These are phyloP conservation scores for Dentipellis sp. DNA, from an alignment of 768 basidiomycete genomes.

Conservation along the genomic window DNA sequence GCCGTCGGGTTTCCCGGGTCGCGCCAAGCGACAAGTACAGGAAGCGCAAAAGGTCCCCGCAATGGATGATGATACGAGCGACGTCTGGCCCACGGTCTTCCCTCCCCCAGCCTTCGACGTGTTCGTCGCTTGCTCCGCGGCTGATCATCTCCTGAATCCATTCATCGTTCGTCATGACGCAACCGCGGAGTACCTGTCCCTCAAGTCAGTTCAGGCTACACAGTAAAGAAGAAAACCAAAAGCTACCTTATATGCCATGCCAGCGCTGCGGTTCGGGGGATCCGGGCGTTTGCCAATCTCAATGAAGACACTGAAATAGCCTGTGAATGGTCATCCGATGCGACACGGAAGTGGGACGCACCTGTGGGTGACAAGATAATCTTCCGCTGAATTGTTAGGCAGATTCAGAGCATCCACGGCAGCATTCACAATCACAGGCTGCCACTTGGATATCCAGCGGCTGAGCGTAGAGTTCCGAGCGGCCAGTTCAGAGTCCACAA, in stretches of 20 bases:
- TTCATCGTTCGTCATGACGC: neutral
- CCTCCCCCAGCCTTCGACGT: neutral
- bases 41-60: neutral
- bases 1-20: neutral
- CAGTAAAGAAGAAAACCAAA: no score
- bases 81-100: neutral
- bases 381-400: neutral
- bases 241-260: no score
- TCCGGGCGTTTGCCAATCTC: neutral
- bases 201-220: no score
- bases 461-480: neutral
- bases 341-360: neutral
- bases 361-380: neutral
- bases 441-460: neutral
- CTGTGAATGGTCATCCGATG: neutral
- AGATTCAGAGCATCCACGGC: neutral
- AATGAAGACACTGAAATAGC: neutral
- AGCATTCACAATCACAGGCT: neutral
- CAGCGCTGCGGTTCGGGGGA: neutral
- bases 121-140: neutral
- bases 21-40: neutral
- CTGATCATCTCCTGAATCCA: neutral
- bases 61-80: neutral
- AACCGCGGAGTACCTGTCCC: neutral
- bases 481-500: neutral